phyloP scores from a whole-genome alignment of 805 yeast species.

The Scheffersomyces lignosus region DNA sequence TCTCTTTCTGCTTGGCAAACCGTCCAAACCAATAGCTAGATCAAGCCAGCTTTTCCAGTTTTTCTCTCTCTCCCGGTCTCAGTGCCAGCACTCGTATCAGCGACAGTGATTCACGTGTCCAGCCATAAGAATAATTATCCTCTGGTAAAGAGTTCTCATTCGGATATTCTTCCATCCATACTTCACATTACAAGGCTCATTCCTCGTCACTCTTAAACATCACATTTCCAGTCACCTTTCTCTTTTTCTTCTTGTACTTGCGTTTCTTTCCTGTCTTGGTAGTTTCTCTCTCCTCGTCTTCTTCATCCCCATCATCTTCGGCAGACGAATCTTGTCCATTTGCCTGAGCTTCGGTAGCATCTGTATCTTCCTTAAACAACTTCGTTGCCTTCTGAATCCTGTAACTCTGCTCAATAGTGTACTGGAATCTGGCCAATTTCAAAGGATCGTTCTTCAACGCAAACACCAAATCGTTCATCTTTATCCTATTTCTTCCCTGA shows the following conservation, averaged over 20 bases:
- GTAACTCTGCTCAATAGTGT: conserved; percentile 38
- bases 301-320: conserved; percentile 16
- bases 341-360: conserved; percentile 4
- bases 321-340: conserved; percentile 7
- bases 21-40: too few relatives aligned
- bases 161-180: too few relatives aligned
- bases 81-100: too few relatives aligned
- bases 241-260: conserved; percentile 19
- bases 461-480: conserved; percentile 43
- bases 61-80: too few relatives aligned
- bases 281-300: conserved; percentile 10
- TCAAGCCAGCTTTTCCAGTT: too few relatives aligned
- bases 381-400: conserved; percentile 41
- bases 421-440: conserved; percentile 40
- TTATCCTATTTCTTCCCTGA: conserved; percentile 40
- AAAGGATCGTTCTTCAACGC: conserved; percentile 42
- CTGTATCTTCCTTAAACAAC: conserved; percentile 35
- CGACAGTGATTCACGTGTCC: too few relatives aligned
- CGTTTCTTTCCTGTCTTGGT: conserved; percentile 1
- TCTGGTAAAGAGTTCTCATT: too few relatives aligned
- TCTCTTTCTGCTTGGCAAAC: too few relatives aligned
- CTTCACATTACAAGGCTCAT: too few relatives aligned
- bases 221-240: conserved; percentile 16
- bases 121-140: too few relatives aligned
- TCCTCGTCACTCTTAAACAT: too few relatives aligned